phyloP scores from a whole-genome alignment of 1,284 basidiomycete genomes.

The Sanguinoderma infundibulare region DNA sequence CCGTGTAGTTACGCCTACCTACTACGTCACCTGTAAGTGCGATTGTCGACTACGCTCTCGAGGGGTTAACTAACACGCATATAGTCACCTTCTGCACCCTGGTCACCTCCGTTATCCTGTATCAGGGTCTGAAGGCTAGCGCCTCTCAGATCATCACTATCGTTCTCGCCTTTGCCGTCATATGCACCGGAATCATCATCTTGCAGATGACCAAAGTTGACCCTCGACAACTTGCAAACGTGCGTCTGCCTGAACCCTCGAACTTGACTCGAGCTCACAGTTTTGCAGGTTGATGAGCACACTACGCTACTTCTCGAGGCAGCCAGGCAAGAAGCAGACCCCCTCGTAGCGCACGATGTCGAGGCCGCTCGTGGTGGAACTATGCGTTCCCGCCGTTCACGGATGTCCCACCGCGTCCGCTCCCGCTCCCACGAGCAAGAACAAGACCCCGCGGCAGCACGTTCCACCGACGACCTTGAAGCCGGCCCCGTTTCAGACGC shows the following conservation, averaged over 20 bases:
- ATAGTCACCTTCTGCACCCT: constrained; percentile 58
- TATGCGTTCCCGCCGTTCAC: constrained; percentile 31
- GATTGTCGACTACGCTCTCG: neutral
- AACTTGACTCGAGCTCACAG: neutral
- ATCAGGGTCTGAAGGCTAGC: constrained; percentile 65
- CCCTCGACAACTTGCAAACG: constrained; percentile 45
- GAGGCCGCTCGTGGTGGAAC: constrained; percentile 28
- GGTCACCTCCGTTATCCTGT: constrained; percentile 60
- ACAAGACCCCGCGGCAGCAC: constrained; percentile 11
- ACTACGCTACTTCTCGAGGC: constrained; percentile 35
- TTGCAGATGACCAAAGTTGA: constrained; percentile 72
- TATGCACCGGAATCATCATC: constrained; percentile 62
- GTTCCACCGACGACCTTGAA: constrained; percentile 21
- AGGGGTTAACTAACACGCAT: neutral
- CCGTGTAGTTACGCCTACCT: constrained; percentile 55
- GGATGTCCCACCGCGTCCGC: constrained; percentile 15
- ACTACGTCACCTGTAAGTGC: constrained; percentile 57
- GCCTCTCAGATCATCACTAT: constrained; percentile 60
- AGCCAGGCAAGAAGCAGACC: constrained; percentile 34
- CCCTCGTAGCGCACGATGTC: constrained; percentile 24
- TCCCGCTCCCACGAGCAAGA: constrained; percentile 17
- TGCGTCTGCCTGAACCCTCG: constrained; percentile 10
- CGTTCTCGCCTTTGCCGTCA: constrained; percentile 61
- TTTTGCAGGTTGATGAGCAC: constrained; percentile 31
- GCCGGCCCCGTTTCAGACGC: constrained; percentile 11